Percentiles rank a stretch among this genome's conserved stretches.
phyloP scores from a whole-genome alignment of 805 yeast species.

The Saturnispora silvae region DNA sequence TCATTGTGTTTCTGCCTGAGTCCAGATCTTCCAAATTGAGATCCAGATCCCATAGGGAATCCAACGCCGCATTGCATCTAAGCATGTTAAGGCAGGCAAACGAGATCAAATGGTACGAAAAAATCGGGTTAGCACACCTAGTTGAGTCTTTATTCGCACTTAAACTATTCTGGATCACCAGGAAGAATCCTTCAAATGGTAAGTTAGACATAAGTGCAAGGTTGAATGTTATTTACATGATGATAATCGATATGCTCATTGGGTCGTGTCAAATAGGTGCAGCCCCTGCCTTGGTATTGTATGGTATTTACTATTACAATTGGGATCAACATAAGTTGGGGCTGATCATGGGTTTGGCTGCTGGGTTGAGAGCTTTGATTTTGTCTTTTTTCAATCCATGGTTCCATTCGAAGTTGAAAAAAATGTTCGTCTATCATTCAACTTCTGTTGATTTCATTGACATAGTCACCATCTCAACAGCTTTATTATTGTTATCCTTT shows the following conservation, averaged over 20 bases:
- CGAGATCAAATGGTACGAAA: slow-evolving; percentile 4
- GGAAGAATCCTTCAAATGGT: slow-evolving; percentile 13
- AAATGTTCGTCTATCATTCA: slow-evolving; percentile 26
- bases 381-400: slow-evolving; percentile 45
- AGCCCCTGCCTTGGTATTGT: slow-evolving; percentile 36
- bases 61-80: slow-evolving; percentile 7
- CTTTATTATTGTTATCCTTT: slow-evolving; percentile 10
- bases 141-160: slow-evolving; percentile 20
- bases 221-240: slow-evolving; percentile 37
- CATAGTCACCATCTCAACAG: slow-evolving; percentile 9
- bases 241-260: slow-evolving; percentile 35
- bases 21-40: slow-evolving; percentile 50
- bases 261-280: slow-evolving; percentile 31
- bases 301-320: slow-evolving; percentile 39
- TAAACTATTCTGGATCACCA: slow-evolving; percentile 43
- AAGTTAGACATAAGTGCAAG: slow-evolving; percentile 28
- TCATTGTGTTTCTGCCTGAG: slow-evolving; percentile 42
- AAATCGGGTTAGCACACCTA: slow-evolving; percentile 8
- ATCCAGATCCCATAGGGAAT: slow-evolving; percentile 34
- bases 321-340: slow-evolving; percentile 51
- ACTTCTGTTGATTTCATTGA: slow-evolving; percentile 40
- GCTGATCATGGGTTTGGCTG: slow-evolving; percentile 40
- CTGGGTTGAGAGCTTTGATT: slow-evolving; percentile 38
- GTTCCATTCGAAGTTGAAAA: slow-evolving; percentile 28
- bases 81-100: not conserved